Evolutionary conservation across 2,329 filamentous ascomycete genomes (phyloP).

Genomic region (Alternaria postmessia): DNA sequence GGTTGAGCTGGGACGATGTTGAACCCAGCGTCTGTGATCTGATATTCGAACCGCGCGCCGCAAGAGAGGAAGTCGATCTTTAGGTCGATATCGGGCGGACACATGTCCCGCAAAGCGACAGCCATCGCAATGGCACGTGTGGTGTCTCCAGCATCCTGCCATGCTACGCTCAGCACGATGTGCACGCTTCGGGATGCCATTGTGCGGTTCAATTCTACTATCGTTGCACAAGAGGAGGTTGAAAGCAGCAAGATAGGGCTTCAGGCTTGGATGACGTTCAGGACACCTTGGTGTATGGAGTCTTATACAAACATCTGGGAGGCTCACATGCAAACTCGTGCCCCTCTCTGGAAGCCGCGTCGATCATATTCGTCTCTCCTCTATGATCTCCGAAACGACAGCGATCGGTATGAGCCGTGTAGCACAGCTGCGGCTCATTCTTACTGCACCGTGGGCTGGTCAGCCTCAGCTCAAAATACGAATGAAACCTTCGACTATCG

Average conservation of each 20-base stretch:
- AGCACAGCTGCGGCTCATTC: slow-evolving; percentile 1
- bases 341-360: background rate
- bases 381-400: slow-evolving; percentile 13
- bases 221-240: background rate
- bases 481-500: background rate
- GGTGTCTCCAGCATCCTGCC: slow-evolving; percentile 46
- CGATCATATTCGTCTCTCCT: slow-evolving; percentile 14
- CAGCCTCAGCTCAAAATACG: slow-evolving; percentile 2
- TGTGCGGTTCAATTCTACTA: background rate
- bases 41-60: slow-evolving; percentile 41
- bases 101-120: slow-evolving; percentile 38
- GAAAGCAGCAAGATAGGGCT: background rate
- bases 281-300: background rate
- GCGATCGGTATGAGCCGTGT: background rate
- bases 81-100: slow-evolving; percentile 34
- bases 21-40: slow-evolving; percentile 43
- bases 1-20: slow-evolving; percentile 42
- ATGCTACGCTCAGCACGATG: slow-evolving; percentile 44
- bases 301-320: slow-evolving; percentile 6
- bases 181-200: slow-evolving; percentile 31
- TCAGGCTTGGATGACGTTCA: background rate
- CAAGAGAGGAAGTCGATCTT: slow-evolving; percentile 44
- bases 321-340: background rate
- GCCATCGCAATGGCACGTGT: slow-evolving; percentile 45
- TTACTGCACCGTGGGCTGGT: background rate